Evolutionary conservation across 345 rosid genomes (phyloP), one percentile per base, ranked within the genome.

Genomic region (Turnera subulata): DNA sequence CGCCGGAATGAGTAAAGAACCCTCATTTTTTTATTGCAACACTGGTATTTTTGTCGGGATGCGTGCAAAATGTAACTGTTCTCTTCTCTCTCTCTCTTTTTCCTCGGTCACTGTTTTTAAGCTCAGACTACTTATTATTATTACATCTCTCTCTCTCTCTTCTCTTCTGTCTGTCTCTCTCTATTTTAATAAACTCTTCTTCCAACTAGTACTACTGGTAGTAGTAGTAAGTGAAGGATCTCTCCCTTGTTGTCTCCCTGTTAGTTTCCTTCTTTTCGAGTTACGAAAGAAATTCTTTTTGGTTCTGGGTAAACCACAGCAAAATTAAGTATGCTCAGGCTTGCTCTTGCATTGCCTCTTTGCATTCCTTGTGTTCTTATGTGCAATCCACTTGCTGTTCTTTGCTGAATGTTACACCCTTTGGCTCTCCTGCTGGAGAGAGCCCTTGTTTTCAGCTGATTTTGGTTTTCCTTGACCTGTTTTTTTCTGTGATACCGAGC

Each of bases 61-160:
- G 89, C 88, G 95, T 89, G 85, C 84, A 75, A 73, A 70, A 70
- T 55, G 61, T 74, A 79, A 69, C 74, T 65, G 56, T 45, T 23
- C 56, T 48, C 46, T 40, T 15, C 53, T 48, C 53, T 39, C 66
- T 58, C 69, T 56, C 53, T 65, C 58, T 66, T 52, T 35, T 59
- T 29, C 43, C 35, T 56, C 46, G 29, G 43, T 37, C 65, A 18
- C 77, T 74, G 66, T 75, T 29, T 66, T 60, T 54, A 29, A 63
- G 75, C 74, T 73, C 73, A 70, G 68, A 50, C 78, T 75, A n/a
- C n/a, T n/a, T n/a, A n/a, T n/a, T n/a, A n/a, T n/a, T n/a, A n/a
- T n/a, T 66, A 69, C 71, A 76, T 77, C 81, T 74, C 77, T 74
- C 70, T 24, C 52, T 29, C 42, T 6, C 55, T 1, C 32, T 18